These are phyloP conservation scores for Collybia nuda DNA, from an alignment of 768 basidiomycete genomes.

Conservation along the genomic window DNA sequence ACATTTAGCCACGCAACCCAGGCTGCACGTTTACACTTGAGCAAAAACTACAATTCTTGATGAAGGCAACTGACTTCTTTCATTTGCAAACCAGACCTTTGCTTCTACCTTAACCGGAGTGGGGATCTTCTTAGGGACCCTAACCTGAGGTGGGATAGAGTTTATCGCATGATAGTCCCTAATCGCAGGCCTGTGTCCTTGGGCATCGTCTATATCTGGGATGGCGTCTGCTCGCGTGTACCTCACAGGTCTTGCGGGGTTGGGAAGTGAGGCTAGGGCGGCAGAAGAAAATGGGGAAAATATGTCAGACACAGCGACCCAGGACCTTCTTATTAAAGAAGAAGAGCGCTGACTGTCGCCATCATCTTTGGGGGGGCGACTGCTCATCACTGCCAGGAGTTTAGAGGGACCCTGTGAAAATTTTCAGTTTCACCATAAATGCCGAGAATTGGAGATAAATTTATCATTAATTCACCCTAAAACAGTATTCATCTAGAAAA, in stretches of 20 bases:
- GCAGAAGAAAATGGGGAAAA: conserved; percentile 69
- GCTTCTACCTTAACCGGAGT: conserved; percentile 86
- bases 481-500: neutral
- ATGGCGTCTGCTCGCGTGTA: conserved; percentile 76
- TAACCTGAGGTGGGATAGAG: conserved; percentile 57
- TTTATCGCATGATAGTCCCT: conserved; percentile 79
- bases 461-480: no score
- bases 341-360: conserved; percentile 12
- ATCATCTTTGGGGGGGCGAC: conserved; percentile 6
- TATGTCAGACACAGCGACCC: conserved; percentile 58
- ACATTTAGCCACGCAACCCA: conserved; percentile 94
- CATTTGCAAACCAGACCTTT: conserved; percentile 98
- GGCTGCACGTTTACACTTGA: conserved; percentile 40
- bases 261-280: conserved; percentile 52
- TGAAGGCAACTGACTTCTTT: conserved; percentile 62
- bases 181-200: conserved; percentile 59
- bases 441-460: no score
- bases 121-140: conserved; percentile 80
- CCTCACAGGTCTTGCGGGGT: conserved; percentile 38
- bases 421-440: neutral
- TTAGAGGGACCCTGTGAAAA: neutral
- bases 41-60: neutral
- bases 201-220: conserved; percentile 54
- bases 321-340: conserved; percentile 55
- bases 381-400: no score